These are phyloP conservation scores for Paulownia fortunei DNA, from an alignment of 257 asterid species.

Conservation along the genomic window DNA sequence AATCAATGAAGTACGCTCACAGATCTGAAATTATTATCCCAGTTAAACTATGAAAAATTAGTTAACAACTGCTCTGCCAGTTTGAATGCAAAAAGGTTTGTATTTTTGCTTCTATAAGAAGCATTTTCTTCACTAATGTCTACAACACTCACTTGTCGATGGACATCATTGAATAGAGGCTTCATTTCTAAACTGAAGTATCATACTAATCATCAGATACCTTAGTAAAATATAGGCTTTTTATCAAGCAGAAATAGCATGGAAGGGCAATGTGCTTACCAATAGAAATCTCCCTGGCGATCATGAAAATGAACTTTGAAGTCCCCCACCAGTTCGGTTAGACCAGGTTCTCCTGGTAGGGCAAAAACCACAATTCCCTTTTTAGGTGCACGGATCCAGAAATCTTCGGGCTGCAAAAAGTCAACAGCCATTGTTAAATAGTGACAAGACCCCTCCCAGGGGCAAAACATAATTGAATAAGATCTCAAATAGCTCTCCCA, in stretches of 20 bases:
- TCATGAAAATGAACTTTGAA: constrained; percentile 93
- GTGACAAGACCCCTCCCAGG: not conserved
- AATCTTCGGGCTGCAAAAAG: constrained; percentile 85
- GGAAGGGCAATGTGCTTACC: constrained; percentile 56
- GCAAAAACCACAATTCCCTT: constrained; percentile 92
- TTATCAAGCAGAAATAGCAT: constrained; percentile 7
- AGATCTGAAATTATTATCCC: not conserved
- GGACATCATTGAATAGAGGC: not conserved
- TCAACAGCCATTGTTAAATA: constrained; percentile 1
- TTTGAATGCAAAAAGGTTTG: not conserved
- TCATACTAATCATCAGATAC: constrained; percentile 19
- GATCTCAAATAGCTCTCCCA: constrained; percentile 8
- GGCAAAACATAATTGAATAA: not conserved
- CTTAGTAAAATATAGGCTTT: constrained; percentile 21
- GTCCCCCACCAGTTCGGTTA: constrained; percentile 90
- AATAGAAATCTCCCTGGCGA: constrained; percentile 96
- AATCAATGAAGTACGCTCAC: not conserved
- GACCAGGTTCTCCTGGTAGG: constrained; percentile 95
- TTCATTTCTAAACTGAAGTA: not conserved
- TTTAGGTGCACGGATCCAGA: constrained; percentile 89
- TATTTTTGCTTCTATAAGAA: not conserved
- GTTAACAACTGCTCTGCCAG: not conserved
- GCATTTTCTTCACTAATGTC: constrained; percentile 9
- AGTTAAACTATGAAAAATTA: not conserved
- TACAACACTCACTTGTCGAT: not conserved